Conservation (phyloP, 177 flowering plant genomes). For the Tripterygium wilfordii region DNA sequence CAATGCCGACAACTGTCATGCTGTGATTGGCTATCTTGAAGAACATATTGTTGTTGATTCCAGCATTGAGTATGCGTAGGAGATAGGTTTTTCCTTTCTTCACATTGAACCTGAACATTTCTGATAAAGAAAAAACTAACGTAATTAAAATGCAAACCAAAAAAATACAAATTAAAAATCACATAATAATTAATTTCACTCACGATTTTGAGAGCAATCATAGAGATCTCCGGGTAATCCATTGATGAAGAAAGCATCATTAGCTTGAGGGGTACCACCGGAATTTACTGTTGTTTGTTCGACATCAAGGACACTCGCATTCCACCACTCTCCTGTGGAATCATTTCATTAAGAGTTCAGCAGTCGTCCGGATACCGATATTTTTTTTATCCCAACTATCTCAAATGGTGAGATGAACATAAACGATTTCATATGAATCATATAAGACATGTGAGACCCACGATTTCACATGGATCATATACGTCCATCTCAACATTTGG, state of each 20-base stretch:
- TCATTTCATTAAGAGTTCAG: too few relatives aligned
- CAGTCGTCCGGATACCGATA: too few relatives aligned
- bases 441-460: too few relatives aligned
- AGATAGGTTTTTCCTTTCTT: slow-evolving; percentile 47
- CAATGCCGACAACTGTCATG: slow-evolving; percentile 57
- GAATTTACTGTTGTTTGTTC: slow-evolving; percentile 19
- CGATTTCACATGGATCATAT: too few relatives aligned
- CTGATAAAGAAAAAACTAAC: too few relatives aligned
- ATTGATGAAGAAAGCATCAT: slow-evolving; percentile 61
- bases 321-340: slow-evolving; percentile 84
- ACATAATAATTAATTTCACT: too few relatives aligned
- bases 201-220: slow-evolving; percentile 33
- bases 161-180: too few relatives aligned
- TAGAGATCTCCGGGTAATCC: slow-evolving; percentile 55
- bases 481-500: too few relatives aligned
- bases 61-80: slow-evolving; percentile 66
- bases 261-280: slow-evolving; percentile 27
- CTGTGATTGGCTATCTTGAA: slow-evolving; percentile 67
- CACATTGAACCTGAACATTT: slow-evolving; percentile 26
- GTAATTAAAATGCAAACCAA: not conserved
- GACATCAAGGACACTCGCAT: slow-evolving; percentile 45
- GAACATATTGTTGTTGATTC: slow-evolving; percentile 64
- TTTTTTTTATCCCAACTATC: too few relatives aligned
- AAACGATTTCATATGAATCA: too few relatives aligned
- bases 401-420: too few relatives aligned